Evolutionary conservation across 306 rosid species (phyloP).

Genomic region (Quercus parvula): DNA sequence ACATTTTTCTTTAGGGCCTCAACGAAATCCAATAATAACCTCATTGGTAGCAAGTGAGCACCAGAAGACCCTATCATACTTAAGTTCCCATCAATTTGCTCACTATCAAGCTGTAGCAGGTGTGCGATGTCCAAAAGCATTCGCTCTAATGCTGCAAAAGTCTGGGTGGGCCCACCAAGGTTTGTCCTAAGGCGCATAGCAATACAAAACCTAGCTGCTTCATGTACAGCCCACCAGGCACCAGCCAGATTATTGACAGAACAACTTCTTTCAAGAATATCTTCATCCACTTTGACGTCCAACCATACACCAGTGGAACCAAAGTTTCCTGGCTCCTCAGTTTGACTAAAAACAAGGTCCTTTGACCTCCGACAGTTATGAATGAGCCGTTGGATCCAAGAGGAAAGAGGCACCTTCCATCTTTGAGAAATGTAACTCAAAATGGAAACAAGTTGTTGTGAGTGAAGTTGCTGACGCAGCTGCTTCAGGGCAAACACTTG

Average conservation of each 20-base stretch:
- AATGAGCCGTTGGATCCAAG: constrained; percentile 91
- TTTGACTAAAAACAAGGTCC: constrained; percentile 50
- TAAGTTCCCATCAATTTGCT: constrained; percentile 84
- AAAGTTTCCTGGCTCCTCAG: constrained; percentile 62
- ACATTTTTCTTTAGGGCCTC: constrained; percentile 94
- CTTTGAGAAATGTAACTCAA: constrained; percentile 91
- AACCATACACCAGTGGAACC: constrained; percentile 56
- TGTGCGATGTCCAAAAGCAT: constrained; percentile 94
- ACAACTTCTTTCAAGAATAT: constrained; percentile 63
- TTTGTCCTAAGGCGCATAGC: constrained; percentile 82
- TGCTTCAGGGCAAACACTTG: constrained; percentile 86
- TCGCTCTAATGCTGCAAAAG: constrained; percentile 91
- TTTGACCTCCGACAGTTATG: constrained; percentile 69
- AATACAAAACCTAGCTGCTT: constrained; percentile 91
- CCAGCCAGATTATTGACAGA: constrained; percentile 83
- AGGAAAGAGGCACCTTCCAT: constrained; percentile 94
- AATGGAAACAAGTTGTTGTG: constrained; percentile 84
- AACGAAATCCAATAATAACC: constrained; percentile 78
- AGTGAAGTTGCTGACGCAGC: constrained; percentile 72
- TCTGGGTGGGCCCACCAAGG: constrained; percentile 98
- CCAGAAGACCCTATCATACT: constrained; percentile 94
- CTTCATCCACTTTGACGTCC: constrained; percentile 75
- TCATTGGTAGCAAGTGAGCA: constrained; percentile 93
- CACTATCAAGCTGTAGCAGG: constrained; percentile 79
- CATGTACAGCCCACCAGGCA: constrained; percentile 95